A percentile compares a stretch with the other conserved stretches of the same genome.
These are phyloP conservation scores for Dictyostelium intermedium DNA, from an alignment of 78 protist species.

Conservation along the genomic window DNA sequence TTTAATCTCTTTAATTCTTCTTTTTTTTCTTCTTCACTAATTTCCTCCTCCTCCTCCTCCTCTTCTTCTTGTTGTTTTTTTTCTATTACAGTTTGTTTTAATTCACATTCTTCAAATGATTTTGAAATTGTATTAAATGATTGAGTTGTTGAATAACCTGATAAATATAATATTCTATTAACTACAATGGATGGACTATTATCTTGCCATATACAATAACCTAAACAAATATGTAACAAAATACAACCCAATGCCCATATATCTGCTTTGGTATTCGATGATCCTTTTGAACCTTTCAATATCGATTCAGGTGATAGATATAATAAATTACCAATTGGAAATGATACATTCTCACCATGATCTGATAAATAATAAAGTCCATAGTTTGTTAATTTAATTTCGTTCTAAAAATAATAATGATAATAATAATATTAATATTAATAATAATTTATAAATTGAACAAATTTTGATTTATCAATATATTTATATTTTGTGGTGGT, in stretches of 20 bases:
- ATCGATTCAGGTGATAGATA: slow-evolving; percentile 60
- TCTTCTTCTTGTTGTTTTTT: neutral
- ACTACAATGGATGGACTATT: neutral
- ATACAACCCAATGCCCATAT: slow-evolving; percentile 76
- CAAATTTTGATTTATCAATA: no score
- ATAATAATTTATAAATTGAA: neutral
- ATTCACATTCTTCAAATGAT: slow-evolving; percentile 16
- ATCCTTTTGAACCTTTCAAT: slow-evolving; percentile 35
- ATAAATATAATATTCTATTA: slow-evolving; percentile 48
- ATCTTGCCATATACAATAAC: slow-evolving; percentile 57
- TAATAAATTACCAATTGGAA: slow-evolving; percentile 75
- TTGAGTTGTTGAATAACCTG: slow-evolving; percentile 28
- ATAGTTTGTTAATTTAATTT: slow-evolving; percentile 60
- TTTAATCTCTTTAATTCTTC: neutral
- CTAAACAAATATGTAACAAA: slow-evolving; percentile 13
- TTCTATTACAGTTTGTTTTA: neutral
- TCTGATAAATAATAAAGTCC: slow-evolving; percentile 50
- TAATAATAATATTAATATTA: neutral
- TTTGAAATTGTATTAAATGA: neutral
- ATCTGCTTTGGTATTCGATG: slow-evolving; percentile 59
- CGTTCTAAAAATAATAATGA: neutral
- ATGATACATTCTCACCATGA: slow-evolving; percentile 72
- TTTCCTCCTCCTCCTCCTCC: neutral
- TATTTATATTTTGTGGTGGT: no score
- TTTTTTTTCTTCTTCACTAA: neutral